Base-by-base conservation (phyloP, 805 yeast species). In the Kodamaea fukazawae region DNA sequence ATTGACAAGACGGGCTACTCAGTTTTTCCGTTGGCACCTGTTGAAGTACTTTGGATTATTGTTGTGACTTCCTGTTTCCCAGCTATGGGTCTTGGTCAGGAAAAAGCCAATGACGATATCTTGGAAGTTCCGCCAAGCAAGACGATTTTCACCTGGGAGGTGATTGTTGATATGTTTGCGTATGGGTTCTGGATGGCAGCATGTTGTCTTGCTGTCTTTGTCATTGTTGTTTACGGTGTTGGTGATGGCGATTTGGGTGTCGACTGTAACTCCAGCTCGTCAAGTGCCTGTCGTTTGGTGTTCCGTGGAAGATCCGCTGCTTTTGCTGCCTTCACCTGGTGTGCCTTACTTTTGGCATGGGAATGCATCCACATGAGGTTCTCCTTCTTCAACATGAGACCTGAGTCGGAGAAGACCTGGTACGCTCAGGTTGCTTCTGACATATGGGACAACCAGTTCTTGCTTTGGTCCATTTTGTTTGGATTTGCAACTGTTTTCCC, bases 181-280 rank as follows among this genome's bases (percentile, higher is more conserved):
- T 66, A 65, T 41, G 73, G 72, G 5, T 42, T 63, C 26, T 61
- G 63, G 64, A 67, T 67, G 73, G 71, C 72, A 2, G 65, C 55
- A 1, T 57, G 65, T 37, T 65, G 71, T 49, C 57, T 67, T 43
- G 43, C 57, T n/a, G 58, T 64, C 28, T 67, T 65, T 39, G 63
- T 60, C 12, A 51, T 62, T 26, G 58, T 66, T 40, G 71, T 67
- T 3, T 67, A 46, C 40, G 71, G 70, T 4, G 48, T 46, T 26
- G 72, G 72, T 9, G 57, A 67, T 45, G 72, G 72, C 2, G 39
- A 67, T 43, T 55, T 67, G 42, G 72, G 73, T 7, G 29, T 17
- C 20, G 53, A 61, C 41, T 67, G 73, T 50, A 67, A 67, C 51
- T 37, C 48, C 7, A 54, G 58, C 8, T 41, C 49, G 20, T 16